Evolutionary conservation across 139 green algal genomes (phyloP).

Genomic region (Auxenochlorella pyrenoidosa): DNA sequence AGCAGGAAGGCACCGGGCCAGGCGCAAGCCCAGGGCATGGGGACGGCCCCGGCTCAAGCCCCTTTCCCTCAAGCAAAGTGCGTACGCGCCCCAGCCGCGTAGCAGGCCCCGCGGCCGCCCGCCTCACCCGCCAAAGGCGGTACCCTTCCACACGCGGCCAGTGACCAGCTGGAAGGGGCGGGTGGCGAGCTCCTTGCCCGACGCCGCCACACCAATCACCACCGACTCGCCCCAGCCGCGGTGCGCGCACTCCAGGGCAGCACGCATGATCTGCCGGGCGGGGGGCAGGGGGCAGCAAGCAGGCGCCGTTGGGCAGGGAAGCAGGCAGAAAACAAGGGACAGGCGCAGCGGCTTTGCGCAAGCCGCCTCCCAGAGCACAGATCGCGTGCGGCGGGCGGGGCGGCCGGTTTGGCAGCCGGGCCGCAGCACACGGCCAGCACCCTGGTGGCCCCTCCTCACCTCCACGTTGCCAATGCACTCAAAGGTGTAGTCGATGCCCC

Average conservation of each 20-base stretch:
- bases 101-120: not conserved
- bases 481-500: slow-evolving; percentile 96
- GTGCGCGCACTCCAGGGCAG: slow-evolving; percentile 95
- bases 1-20: no score
- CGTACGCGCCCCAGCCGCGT: no score
- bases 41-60: no score
- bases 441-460: not conserved
- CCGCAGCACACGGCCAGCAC: no score
- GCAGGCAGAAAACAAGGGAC: not conserved
- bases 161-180: slow-evolving; percentile 98
- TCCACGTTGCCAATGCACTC: slow-evolving; percentile 94
- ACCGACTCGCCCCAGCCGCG: slow-evolving; percentile 85
- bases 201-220: slow-evolving; percentile 70
- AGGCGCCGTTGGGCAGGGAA: not conserved
- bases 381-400: no score
- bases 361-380: no score
- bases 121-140: slow-evolving; percentile 92
- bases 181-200: slow-evolving; percentile 59
- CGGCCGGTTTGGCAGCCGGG: not conserved
- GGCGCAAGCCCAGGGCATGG: no score
- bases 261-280: slow-evolving; percentile 85
- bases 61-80: no score
- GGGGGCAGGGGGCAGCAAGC: not conserved
- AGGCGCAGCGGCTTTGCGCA: not conserved
- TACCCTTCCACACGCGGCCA: slow-evolving; percentile 91